These are phyloP conservation scores for Aspergillus sp. DNA, from an alignment of 2,329 filamentous ascomycete genomes.

Conservation along the genomic window DNA sequence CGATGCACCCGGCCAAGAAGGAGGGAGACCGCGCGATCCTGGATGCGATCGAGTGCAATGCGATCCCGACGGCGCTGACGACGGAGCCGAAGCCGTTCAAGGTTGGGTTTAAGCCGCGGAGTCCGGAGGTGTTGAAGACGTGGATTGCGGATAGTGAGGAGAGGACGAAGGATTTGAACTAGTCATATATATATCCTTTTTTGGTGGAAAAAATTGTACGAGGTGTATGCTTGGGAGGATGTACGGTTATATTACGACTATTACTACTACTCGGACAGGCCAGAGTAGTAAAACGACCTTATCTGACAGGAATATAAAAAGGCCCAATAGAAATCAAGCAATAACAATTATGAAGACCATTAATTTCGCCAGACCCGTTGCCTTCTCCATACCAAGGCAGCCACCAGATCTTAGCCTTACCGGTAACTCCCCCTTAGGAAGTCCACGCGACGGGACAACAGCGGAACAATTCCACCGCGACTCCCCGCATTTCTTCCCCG, in stretches of 20 bases:
- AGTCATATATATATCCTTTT: not conserved
- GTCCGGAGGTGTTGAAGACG: slow-evolving; percentile 45
- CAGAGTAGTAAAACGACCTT: no score
- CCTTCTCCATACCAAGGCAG: no score
- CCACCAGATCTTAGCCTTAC: no score
- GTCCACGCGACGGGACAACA: no score
- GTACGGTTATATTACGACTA: no score
- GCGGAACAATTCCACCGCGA: no score
- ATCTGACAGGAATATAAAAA: not conserved
- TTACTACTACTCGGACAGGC: no score
- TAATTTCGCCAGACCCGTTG: no score
- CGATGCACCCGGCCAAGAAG: slow-evolving; percentile 52
- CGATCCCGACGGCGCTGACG: slow-evolving; percentile 58
- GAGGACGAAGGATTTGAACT: slow-evolving; percentile 49
- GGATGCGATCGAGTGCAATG: slow-evolving; percentile 58
- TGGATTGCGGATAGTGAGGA: slow-evolving; percentile 58
- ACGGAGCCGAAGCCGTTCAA: slow-evolving; percentile 65
- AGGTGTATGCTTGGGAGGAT: no score
- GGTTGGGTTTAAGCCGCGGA: slow-evolving; percentile 53
- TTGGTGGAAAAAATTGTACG: not conserved
- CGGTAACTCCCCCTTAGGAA: no score
- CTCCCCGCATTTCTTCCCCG: no score
- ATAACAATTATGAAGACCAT: not conserved
- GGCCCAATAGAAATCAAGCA: not conserved
- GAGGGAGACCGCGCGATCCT: slow-evolving; percentile 53